Evolutionary conservation across 2,329 filamentous ascomycete species (phyloP).

Genomic region (Samsoniella hepiali): DNA sequence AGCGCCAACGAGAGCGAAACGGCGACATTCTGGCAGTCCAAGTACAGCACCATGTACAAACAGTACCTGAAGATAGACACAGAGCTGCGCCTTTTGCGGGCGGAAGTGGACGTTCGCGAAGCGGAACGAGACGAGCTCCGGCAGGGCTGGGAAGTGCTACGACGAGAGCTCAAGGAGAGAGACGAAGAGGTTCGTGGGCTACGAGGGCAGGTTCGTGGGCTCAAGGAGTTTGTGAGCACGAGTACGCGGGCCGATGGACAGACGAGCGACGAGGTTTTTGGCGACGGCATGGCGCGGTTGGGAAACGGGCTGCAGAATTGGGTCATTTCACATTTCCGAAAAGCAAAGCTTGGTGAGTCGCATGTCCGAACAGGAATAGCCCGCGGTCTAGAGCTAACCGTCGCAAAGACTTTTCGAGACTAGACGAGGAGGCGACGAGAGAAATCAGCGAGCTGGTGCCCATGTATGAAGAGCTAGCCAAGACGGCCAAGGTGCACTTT

Average conservation of each 20-base stretch:
- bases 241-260: conserved; percentile 61
- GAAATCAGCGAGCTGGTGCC: conserved; percentile 51
- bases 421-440: conserved; percentile 39
- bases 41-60: conserved; percentile 51
- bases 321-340: conserved; percentile 67
- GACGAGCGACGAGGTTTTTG: conserved; percentile 64
- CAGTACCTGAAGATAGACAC: conserved; percentile 51
- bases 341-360: conserved; percentile 52
- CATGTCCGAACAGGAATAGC: too few relatives aligned
- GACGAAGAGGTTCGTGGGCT: conserved; percentile 56
- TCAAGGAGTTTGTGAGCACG: conserved; percentile 70
- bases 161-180: conserved; percentile 43
- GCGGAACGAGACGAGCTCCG: conserved; percentile 48
- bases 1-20: conserved; percentile 54
- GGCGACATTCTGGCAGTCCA: conserved; percentile 56
- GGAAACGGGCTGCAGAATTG: conserved; percentile 71
- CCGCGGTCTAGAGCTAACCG: background rate
- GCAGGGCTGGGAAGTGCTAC: conserved; percentile 46
- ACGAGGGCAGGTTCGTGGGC: conserved; percentile 58
- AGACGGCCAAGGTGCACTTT: conserved; percentile 56
- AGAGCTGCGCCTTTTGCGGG: conserved; percentile 48
- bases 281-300: conserved; percentile 57
- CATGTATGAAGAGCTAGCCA: conserved; percentile 53
- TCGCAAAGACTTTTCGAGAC: conserved; percentile 41
- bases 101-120: conserved; percentile 47